phyloP scores from a whole-genome alignment of 192 early-diverging fungal genomes.

The Lunasporangiospora selenospora region DNA sequence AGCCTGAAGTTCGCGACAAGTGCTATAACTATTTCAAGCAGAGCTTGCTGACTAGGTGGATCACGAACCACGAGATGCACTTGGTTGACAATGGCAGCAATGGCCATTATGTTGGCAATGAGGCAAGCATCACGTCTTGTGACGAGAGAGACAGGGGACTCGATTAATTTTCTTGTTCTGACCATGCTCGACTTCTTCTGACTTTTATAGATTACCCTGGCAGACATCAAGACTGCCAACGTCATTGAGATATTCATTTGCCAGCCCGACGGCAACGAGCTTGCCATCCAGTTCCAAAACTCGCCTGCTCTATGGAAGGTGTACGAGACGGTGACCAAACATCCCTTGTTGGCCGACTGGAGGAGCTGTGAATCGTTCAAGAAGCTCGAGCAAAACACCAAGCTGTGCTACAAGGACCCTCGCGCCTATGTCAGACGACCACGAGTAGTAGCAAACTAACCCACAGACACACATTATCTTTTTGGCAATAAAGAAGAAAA shows the following conservation, averaged over 20 bases:
- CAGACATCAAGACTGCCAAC: conserved; percentile 45
- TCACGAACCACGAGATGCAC: conserved; percentile 13
- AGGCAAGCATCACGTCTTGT: too few relatives aligned
- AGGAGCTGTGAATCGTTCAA: conserved; percentile 8
- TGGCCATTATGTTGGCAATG: conserved; percentile 20
- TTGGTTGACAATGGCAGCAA: conserved; percentile 19
- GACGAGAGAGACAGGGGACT: too few relatives aligned
- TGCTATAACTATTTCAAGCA: neutral
- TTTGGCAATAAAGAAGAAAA: too few relatives aligned
- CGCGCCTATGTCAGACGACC: too few relatives aligned
- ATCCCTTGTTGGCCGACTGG: conserved; percentile 13
- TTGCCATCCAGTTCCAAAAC: conserved; percentile 6
- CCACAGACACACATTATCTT: too few relatives aligned
- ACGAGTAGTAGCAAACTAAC: too few relatives aligned
- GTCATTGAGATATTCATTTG: conserved; percentile 16
- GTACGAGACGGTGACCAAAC: conserved; percentile 13
- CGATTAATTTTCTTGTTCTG: too few relatives aligned
- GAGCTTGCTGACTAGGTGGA: neutral
- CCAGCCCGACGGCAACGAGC: conserved; percentile 15
- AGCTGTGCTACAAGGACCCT: too few relatives aligned
- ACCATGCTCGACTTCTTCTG: too few relatives aligned
- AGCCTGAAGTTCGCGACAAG: conserved; percentile 1
- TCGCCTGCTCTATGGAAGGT: conserved; percentile 39
- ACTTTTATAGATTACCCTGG: conserved; percentile 49
- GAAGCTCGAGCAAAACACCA: conserved; percentile 10